Evolutionary conservation across 371 early-diverging fungal species (phyloP).

Genomic region (Saksenaea vasiformis): DNA sequence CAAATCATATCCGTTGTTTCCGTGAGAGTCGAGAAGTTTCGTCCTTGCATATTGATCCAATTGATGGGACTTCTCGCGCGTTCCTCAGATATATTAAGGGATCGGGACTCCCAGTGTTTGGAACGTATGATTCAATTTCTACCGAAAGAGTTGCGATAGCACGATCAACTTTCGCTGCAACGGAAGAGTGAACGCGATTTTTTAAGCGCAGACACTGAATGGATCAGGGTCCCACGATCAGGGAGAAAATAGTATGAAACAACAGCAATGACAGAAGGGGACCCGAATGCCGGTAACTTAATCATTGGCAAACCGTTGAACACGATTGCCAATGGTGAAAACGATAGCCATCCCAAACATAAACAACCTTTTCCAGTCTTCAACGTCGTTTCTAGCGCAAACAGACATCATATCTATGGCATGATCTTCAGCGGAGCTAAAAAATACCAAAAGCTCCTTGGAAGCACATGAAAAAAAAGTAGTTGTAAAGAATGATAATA

Average conservation of each 20-base stretch:
- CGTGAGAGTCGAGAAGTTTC: no score
- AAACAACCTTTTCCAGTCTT: no score
- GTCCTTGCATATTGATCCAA: no score
- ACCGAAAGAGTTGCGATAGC: no score
- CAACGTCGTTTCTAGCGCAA: background rate
- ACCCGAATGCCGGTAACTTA: background rate
- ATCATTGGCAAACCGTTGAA: background rate
- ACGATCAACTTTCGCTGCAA: background rate
- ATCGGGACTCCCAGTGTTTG: no score
- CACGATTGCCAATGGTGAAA: background rate
- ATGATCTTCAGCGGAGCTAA: background rate
- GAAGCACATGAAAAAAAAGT: background rate
- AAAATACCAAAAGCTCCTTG: background rate
- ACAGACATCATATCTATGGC: background rate
- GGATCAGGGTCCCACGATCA: conserved; percentile 3
- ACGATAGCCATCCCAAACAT: no score
- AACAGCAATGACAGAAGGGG: background rate
- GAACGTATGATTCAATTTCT: no score
- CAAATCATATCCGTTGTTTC: no score
- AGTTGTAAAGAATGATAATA: background rate
- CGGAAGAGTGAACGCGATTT: background rate
- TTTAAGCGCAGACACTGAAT: background rate
- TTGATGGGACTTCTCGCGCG: no score
- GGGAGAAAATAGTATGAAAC: conserved; percentile 3
- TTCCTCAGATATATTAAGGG: no score